Evolutionary conservation across 305 asterid species (phyloP), one percentile per base, ranked within the genome.

Genomic region (Vinca major): DNA sequence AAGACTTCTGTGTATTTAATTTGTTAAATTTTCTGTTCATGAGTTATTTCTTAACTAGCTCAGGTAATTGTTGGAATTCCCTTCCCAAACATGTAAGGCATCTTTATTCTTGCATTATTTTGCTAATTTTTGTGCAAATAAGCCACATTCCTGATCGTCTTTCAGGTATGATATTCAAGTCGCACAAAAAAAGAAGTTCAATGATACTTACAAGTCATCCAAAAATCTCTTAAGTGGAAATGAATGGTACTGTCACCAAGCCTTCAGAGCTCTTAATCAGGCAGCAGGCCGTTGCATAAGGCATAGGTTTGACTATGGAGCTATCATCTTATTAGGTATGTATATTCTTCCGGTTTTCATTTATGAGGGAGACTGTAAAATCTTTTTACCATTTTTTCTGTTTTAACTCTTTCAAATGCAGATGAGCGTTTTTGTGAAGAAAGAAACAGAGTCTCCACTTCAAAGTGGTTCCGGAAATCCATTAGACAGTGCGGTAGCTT

Each of bases 281-380:
- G 99, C 99, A 68, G 87, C 74, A 93, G 99, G 99, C 54, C 95
- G 99, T 66, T 93, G 99, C 84, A 91, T 93, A 72, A 85, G 99
- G 13, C 99, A 93, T 80, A 86, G 82, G 78, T 86, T 80, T 80
- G 99, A 93, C 75, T 88, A 93, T 81, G 99, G 99, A 72, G 99
- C 95, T 75, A 77, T 93, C 78, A 85, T 93, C 80, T 89, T 84
- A 71, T 86, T 93, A 89, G 99, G 99, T 93, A 86, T 53, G 70
- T 77, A 10, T 47, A 54, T 66, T 73, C 70, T 72, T 78, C 64
- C 45, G 0, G 61, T 74, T 65, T 47, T 66, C 33, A 26, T 4
- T 48, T 47, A 2, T 26, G 58, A 16, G 16, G 13, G 26, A 26
- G 17, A 49, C 43, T 40, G 5, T 49, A 49, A 57, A 67, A 62